A percentile compares a stretch with the other conserved stretches of the same genome.
phyloP scores from a whole-genome alignment of 352 stramenopile species.

The Pythium rishiriense region DNA sequence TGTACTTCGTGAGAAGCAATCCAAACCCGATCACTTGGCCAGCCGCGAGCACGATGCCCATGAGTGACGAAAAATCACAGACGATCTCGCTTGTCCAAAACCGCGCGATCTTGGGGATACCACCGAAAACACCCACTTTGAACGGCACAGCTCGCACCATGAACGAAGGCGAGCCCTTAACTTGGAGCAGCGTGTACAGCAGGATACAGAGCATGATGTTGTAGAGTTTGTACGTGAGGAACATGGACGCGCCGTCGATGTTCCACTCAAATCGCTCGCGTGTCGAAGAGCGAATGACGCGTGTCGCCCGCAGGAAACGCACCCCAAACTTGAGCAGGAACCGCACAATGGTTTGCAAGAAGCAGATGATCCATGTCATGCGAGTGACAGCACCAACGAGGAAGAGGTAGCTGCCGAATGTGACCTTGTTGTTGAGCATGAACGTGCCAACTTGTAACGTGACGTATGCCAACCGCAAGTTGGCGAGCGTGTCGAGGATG shows the following conservation, averaged over 20 bases:
- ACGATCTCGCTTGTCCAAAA: conserved; percentile 64
- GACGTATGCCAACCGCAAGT: conserved; percentile 47
- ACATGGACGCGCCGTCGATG: conserved; percentile 45
- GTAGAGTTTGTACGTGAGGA: conserved; percentile 66
- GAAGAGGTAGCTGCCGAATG: conserved; percentile 59
- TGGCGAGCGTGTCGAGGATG: conserved; percentile 49
- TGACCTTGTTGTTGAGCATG: conserved; percentile 55
- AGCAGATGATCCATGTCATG: conserved; percentile 66
- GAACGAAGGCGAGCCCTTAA: conserved; percentile 40
- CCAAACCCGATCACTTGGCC: conserved; percentile 29
- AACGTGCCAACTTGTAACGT: conserved; percentile 49
- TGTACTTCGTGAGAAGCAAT: conserved; percentile 44
- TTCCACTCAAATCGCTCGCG: conserved; percentile 48
- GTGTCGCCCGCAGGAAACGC: conserved; percentile 34
- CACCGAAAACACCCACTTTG: conserved; percentile 44
- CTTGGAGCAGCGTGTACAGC: conserved; percentile 39
- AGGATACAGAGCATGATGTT: conserved; percentile 48
- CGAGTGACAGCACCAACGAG: conserved; percentile 44
- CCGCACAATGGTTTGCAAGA: conserved; percentile 39
- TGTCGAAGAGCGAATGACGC: conserved; percentile 33
- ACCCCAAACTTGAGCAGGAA: conserved; percentile 33
- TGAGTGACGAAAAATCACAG: conserved; percentile 44
- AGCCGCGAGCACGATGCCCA: conserved; percentile 34
- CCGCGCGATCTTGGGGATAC: conserved; percentile 31
- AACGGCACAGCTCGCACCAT: conserved; percentile 35